Base-by-base conservation (phyloP, 1,139 yeast species). In the Blastobotrys petasosporus region DNA sequence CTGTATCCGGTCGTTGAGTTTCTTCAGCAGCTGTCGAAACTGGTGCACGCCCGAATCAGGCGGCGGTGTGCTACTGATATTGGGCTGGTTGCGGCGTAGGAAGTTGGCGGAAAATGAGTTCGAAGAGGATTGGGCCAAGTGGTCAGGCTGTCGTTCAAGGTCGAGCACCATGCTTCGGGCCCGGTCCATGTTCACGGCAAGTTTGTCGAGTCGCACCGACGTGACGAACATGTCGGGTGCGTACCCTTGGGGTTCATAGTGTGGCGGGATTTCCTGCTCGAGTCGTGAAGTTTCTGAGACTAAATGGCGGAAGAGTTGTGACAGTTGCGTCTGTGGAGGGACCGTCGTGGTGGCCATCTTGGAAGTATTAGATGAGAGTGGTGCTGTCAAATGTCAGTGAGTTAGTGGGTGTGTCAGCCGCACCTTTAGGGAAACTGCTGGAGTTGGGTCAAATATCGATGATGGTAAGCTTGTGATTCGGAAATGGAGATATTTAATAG, bases 91-190 rank as follows among this genome's bases (percentile, higher is more conserved):
- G 9, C 8, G 41, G n/a, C 20, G 17, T 20, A 9, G 32, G 23
- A 16, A 11, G 32, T 13, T 16, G 28, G 32, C 13, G 8, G 23
- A 33, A 25, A 42, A 33, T 12, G 50, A 10, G 4, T 34, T 10
- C 7, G 48, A 37, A 10, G 39, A 16, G 8, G 39, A 29, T 11
- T 40, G 11, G 5, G 40, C 11, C 17, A 33, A n/a, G 23, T 15
- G 16, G 8, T 31, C 29, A 15, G 32, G 20, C 7, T 23, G 33
- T 6, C 28, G 32, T 36, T 57, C 60, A 12, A 55, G 46, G 32
- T 55, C 57, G 32, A 56, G 44, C 23, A 58, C 40, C 3, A 49
- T 43, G 40, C 57, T 49, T 35, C 61, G 47, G 6, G 55, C 59
- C 28, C 50, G 47, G 47, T 57, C 59, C 49, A 56, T 51, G 42